phyloP scores from a whole-genome alignment of 768 basidiomycete genomes.

The Tremella fuciformis region DNA sequence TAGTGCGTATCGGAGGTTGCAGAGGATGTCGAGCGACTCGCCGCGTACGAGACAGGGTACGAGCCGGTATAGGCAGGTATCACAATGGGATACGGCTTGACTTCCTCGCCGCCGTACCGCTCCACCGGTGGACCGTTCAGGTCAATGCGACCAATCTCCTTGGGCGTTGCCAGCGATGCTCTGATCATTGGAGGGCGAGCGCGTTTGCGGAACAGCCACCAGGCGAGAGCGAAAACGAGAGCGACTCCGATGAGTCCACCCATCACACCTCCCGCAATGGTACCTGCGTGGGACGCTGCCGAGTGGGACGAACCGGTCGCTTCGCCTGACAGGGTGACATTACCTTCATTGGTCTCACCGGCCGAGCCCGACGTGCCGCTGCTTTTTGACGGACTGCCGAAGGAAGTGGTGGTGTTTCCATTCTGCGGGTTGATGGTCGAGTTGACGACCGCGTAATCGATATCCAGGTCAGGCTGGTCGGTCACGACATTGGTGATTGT shows the following conservation, averaged over 20 bases:
- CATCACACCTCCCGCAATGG: slow-evolving; percentile 42
- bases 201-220: slow-evolving; percentile 29
- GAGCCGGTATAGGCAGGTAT: neutral
- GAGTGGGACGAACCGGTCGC: neutral
- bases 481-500: slow-evolving; percentile 15
- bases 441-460: slow-evolving; percentile 36
- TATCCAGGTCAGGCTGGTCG: slow-evolving; percentile 9
- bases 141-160: slow-evolving; percentile 3
- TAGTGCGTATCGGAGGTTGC: neutral
- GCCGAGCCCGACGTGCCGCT: neutral
- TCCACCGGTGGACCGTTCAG: slow-evolving; percentile 11
- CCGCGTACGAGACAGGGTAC: neutral
- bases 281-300: slow-evolving; percentile 16
- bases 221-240: slow-evolving; percentile 21
- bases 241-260: slow-evolving; percentile 39
- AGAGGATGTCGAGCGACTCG: neutral
- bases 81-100: slow-evolving; percentile 14
- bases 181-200: slow-evolving; percentile 10
- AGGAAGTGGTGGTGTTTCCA: neutral
- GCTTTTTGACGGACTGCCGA: neutral
- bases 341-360: neutral
- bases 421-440: slow-evolving; percentile 18
- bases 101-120: slow-evolving; percentile 15
- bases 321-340: neutral
- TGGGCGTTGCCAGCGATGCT: slow-evolving; percentile 1